A percentile compares a stretch with the other conserved stretches of the same genome.
Evolutionary conservation across 176 grass and related monocot species (phyloP).

Genomic region (Rhipidocladum racemiflorum): DNA sequence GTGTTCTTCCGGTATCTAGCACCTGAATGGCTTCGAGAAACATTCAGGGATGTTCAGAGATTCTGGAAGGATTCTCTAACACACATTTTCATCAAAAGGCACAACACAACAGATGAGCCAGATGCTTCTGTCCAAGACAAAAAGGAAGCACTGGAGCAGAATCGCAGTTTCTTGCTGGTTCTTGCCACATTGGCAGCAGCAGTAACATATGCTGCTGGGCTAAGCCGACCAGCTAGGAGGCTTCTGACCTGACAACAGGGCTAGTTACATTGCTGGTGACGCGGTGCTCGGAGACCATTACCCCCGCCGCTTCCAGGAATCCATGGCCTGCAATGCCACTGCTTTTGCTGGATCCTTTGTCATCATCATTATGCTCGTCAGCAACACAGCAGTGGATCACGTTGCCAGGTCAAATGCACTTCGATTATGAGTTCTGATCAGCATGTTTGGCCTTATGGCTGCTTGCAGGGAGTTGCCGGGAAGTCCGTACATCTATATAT

Average conservation of each 20-base stretch:
- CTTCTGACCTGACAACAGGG: background rate
- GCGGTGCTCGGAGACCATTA: slow-evolving; percentile 22
- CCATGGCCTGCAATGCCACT: slow-evolving; percentile 34
- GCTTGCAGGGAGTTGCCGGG: slow-evolving; percentile 39
- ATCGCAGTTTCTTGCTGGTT: slow-evolving; percentile 37
- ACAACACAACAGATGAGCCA: slow-evolving; percentile 3
- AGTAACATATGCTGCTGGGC: slow-evolving; percentile 28
- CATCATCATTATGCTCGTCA: slow-evolving; percentile 41
- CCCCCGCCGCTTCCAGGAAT: slow-evolving; percentile 31
- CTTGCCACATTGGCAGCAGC: slow-evolving; percentile 27
- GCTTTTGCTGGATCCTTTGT: slow-evolving; percentile 35
- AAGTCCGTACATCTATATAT: slow-evolving; percentile 35
- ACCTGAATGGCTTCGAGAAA: background rate
- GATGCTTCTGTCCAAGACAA: background rate
- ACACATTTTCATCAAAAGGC: background rate
- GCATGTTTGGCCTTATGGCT: slow-evolving; percentile 30
- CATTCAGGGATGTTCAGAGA: background rate
- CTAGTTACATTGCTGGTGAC: slow-evolving; percentile 16
- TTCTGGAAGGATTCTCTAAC: slow-evolving; percentile 8
- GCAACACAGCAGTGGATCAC: slow-evolving; percentile 5
- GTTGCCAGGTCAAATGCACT: slow-evolving; percentile 24
- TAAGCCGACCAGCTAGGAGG: no score
- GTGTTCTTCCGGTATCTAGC: slow-evolving; percentile 33
- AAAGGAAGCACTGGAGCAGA: slow-evolving; percentile 32
- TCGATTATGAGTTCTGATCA: slow-evolving; percentile 26